Percentiles rank a stretch among this genome's conserved stretches.
Evolutionary conservation across 2,329 filamentous ascomycete species (phyloP).

Genomic region (Bertia moriformis): DNA sequence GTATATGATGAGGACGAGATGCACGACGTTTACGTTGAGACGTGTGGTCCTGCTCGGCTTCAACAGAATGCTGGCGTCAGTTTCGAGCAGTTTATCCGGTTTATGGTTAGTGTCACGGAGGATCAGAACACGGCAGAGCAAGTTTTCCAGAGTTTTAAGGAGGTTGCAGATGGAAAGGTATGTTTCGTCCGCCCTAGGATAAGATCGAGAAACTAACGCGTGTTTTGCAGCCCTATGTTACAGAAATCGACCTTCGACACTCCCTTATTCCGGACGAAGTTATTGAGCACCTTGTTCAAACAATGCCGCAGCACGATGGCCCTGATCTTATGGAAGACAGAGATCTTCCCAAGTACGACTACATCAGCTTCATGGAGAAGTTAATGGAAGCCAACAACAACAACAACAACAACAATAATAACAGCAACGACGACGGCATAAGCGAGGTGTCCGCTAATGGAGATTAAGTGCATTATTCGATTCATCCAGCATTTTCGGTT

Average conservation of each 20-base stretch:
- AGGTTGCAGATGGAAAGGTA: slow-evolving; percentile 77
- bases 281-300: slow-evolving; percentile 77
- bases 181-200: no score
- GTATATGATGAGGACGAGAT: slow-evolving; percentile 97
- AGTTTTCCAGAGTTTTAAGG: slow-evolving; percentile 92
- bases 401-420: background rate
- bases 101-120: slow-evolving; percentile 98
- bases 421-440: background rate
- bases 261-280: slow-evolving; percentile 92
- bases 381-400: slow-evolving; percentile 31
- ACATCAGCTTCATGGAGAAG: slow-evolving; percentile 92
- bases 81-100: slow-evolving; percentile 97
- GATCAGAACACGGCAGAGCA: slow-evolving; percentile 98
- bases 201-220: no score
- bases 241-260: slow-evolving; percentile 89
- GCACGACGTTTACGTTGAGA: slow-evolving; percentile 85
- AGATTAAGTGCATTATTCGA: no score
- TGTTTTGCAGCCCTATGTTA: slow-evolving; percentile 80
- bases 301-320: slow-evolving; percentile 72
- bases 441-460: no score
- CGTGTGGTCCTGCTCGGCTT: slow-evolving; percentile 48
- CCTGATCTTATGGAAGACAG: slow-evolving; percentile 36
- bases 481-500: background rate
- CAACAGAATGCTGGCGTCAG: slow-evolving; percentile 52
- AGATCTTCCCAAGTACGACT: slow-evolving; percentile 79